Evolutionary conservation across 257 asterid genomes (phyloP).

Genomic region (Fraxinus pennsylvanica): DNA sequence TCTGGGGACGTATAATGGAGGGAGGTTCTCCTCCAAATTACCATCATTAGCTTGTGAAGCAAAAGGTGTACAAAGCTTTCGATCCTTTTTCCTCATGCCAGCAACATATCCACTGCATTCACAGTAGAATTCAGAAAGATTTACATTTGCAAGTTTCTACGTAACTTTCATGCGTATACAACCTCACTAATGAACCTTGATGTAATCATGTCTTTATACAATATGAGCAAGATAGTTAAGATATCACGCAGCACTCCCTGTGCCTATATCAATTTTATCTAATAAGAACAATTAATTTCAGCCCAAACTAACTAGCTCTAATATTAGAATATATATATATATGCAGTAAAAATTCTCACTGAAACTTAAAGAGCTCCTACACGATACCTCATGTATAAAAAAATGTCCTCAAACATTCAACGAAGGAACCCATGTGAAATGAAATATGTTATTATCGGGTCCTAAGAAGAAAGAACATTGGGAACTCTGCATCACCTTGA

Average conservation of each 20-base stretch:
- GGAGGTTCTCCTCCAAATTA: slow-evolving; percentile 31
- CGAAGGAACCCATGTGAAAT: not conserved
- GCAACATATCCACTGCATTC: slow-evolving; percentile 63
- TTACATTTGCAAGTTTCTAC: not conserved
- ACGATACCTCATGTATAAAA: not conserved
- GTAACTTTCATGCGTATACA: slow-evolving; percentile 4
- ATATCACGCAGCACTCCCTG: not conserved
- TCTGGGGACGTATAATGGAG: not conserved
- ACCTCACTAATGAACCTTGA: not conserved
- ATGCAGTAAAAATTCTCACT: not conserved
- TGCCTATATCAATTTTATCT: not conserved
- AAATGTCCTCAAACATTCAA: not conserved
- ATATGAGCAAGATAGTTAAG: not conserved
- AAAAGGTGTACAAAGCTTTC: slow-evolving; percentile 47
- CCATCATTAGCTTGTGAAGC: slow-evolving; percentile 27
- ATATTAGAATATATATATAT: no score
- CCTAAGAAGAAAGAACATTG: not conserved
- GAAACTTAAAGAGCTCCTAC: not conserved
- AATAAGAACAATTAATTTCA: not conserved
- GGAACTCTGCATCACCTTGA: not conserved
- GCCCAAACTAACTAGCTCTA: not conserved
- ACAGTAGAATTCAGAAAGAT: slow-evolving; percentile 22
- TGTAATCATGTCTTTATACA: not conserved
- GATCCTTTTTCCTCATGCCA: slow-evolving; percentile 55
- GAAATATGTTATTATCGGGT: not conserved